Conservation (phyloP, 371 early-diverging fungal genomes). For the Mucor mucedo region DNA sequence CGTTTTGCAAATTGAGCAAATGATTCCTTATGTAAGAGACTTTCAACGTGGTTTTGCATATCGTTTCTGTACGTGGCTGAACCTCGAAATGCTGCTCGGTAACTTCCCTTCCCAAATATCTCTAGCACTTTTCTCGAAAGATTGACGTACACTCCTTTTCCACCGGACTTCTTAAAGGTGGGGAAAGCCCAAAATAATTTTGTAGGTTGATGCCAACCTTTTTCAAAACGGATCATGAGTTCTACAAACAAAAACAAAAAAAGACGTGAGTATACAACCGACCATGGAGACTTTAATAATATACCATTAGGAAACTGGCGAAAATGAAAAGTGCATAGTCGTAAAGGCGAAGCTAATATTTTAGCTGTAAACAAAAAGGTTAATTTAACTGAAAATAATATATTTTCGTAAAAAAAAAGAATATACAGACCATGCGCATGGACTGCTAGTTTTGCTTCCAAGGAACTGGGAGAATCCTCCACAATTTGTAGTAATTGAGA, state of each 20-base stretch:
- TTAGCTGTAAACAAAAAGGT: slow-evolving; percentile 12
- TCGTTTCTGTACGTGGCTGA: slow-evolving; percentile 20
- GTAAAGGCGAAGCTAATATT: slow-evolving; percentile 27
- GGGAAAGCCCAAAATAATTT: slow-evolving; percentile 28
- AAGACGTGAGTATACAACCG: background rate
- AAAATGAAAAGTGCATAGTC: slow-evolving; percentile 19
- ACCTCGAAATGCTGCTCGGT: slow-evolving; percentile 15
- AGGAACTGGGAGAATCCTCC: background rate
- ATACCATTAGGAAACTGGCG: slow-evolving; percentile 30
- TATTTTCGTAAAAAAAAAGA: too few species aligned
- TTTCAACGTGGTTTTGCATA: slow-evolving; percentile 21
- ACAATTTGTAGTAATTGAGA: background rate
- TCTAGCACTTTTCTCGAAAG: slow-evolving; percentile 14
- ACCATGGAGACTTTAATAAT: background rate
- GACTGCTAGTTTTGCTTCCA: slow-evolving; percentile 21
- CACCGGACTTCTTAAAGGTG: slow-evolving; percentile 2
- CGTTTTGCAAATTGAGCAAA: slow-evolving; percentile 6
- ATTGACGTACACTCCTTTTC: slow-evolving; percentile 26
- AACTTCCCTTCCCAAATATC: slow-evolving; percentile 9
- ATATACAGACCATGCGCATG: slow-evolving; percentile 27
- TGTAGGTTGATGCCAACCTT: slow-evolving; percentile 27
- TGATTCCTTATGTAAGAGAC: slow-evolving; percentile 10
- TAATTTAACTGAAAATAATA: background rate
- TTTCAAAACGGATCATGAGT: slow-evolving; percentile 27
- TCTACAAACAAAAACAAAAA: slow-evolving; percentile 17